phyloP scores from a whole-genome alignment of 345 rosid genomes.

The Gossypium ekmanianum region DNA sequence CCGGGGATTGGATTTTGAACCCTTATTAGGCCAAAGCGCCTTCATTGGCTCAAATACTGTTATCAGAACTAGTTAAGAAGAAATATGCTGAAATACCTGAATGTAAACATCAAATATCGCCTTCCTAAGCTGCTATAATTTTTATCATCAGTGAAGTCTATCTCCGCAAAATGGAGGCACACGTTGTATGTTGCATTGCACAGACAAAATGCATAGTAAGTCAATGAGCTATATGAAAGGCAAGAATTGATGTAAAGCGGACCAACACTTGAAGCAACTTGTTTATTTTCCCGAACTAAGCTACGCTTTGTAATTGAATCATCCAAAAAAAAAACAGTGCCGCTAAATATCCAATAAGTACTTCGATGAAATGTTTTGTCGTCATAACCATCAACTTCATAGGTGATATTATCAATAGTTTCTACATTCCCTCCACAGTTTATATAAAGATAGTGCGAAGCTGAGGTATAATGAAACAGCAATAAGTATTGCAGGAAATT shows the following conservation, averaged over 20 bases:
- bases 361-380: neutral
- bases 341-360: conserved; percentile 38
- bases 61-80: neutral
- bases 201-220: conserved; percentile 49
- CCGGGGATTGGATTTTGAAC: neutral
- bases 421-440: conserved; percentile 39
- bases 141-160: conserved; percentile 36
- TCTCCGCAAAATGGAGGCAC: conserved; percentile 79
- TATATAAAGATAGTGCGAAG: conserved; percentile 25
- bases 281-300: conserved; percentile 9
- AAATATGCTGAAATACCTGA: conserved; percentile 44
- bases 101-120: conserved; percentile 61
- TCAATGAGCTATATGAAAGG: conserved; percentile 41
- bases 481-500: neutral
- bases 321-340: conserved; percentile 41
- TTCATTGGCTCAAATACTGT: neutral
- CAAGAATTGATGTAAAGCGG: conserved; percentile 34
- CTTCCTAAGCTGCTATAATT: conserved; percentile 44
- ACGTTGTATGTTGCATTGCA: conserved; percentile 39
- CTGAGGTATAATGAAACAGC: conserved; percentile 14
- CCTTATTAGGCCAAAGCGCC: neutral
- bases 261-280: conserved; percentile 10
- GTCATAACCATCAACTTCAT: conserved; percentile 12
- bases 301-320: rapidly evolving
- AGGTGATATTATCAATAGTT: conserved; percentile 1